Evolutionary conservation across 1,139 yeast species (phyloP), one percentile per base, ranked within the genome.

Genomic region (Pneumocystis canis): DNA sequence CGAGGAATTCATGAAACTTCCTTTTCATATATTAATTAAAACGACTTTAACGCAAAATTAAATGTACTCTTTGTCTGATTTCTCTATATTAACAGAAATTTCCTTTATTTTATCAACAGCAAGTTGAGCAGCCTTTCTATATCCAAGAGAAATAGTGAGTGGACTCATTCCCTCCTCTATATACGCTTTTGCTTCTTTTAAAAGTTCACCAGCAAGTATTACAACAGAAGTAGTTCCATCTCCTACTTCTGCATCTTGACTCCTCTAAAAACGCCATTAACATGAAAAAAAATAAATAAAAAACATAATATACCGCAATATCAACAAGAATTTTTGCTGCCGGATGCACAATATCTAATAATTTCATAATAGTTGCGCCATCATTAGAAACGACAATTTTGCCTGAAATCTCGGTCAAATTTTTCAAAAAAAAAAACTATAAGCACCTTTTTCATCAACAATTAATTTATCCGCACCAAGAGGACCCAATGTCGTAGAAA

Each of bases 231-330:
- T 92, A 57, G 99, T 92, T 68, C 99, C 99, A 74, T 92, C 99
- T 67, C 99, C 99, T 64, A 92, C 97, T 75, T 92, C 99, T 30
- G 97, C 96, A 75, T 92, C 99, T 76, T 92, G 99, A 1, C 97
- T 85, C 71, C 96, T 82, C 54, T 47, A 25, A 47, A 47, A 47
- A 47, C 1, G 16, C 7, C 3, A 14, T 47, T 28, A 47, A 25
- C 30, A 47, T 11, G 25, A 47, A 3, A 47, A 1, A 18, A 3
- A 2, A 25, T 25, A 20, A 5, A 47, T 25, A 25, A 47, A 9
- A 2, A 3, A 9, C 30, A 9, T 6, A 11, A 2, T 14, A 47
- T 47, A 47, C 54, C 16, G 97, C 88, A 65, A 92, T 88, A 73
- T 92, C 99, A 62, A 92, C 98, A 68, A 92, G 78, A 73, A 92